A percentile compares a stretch with the other conserved stretches of the same genome.
Evolutionary conservation across 148 eudicot species (phyloP).

Genomic region (Diospyros lotus): DNA sequence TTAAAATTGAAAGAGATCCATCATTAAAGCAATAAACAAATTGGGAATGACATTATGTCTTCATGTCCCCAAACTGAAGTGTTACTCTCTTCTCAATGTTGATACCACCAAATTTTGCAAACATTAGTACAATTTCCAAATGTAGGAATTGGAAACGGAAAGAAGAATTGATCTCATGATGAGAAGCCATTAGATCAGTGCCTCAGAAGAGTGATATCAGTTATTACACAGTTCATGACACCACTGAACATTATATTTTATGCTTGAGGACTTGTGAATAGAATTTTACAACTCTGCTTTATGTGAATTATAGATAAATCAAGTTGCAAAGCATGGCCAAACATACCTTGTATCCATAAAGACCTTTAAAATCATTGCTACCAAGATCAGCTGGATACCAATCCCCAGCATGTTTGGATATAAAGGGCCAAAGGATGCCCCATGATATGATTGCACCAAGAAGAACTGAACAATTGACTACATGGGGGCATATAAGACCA

Average conservation of each 20-base stretch:
- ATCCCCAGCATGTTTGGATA: conserved; percentile 75
- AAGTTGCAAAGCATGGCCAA: background rate
- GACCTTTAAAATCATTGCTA: conserved; percentile 66
- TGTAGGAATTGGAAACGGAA: background rate
- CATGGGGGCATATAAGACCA: conserved; percentile 97
- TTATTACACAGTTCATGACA: too few relatives aligned
- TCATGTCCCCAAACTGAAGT: too few relatives aligned
- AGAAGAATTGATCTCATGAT: background rate
- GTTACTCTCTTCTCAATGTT: background rate
- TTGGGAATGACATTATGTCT: too few relatives aligned
- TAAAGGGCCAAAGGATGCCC: conserved; percentile 96
- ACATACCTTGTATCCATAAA: conserved; percentile 69
- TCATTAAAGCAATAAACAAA: too few relatives aligned
- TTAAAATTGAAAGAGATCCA: background rate
- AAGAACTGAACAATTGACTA: conserved; percentile 90
- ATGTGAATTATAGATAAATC: background rate
- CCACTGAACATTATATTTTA: background rate
- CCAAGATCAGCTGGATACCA: conserved; percentile 90
- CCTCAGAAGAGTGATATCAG: too few relatives aligned
- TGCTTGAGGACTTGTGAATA: background rate
- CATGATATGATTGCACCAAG: conserved; percentile 91
- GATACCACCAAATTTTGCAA: background rate
- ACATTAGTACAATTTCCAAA: background rate
- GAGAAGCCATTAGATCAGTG: conserved; percentile 1
- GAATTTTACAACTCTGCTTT: background rate